Percentiles rank a stretch among this genome's conserved stretches.
Conservation (phyloP, 768 basidiomycete genomes). For the Dacryopinax spathularia region DNA sequence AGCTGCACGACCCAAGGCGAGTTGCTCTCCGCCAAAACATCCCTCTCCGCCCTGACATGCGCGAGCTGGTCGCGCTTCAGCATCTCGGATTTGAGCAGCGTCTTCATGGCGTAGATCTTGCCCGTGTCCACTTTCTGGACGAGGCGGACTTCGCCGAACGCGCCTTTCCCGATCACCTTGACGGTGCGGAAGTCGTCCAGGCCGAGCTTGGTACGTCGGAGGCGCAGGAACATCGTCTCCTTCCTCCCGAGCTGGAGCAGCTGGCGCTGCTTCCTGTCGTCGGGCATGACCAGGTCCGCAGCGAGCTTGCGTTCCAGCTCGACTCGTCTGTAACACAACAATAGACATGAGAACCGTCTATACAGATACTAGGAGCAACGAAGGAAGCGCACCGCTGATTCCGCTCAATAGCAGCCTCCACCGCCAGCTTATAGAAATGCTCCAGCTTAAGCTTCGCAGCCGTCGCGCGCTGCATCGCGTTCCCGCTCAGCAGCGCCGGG, state of each 20-base stretch:
- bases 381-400: slow-evolving; percentile 55
- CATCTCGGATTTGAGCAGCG: slow-evolving; percentile 94
- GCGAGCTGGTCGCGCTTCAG: slow-evolving; percentile 99
- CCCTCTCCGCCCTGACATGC: slow-evolving; percentile 93
- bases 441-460: slow-evolving; percentile 90
- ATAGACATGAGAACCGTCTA: background rate
- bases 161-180: slow-evolving; percentile 97
- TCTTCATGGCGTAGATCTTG: slow-evolving; percentile 99
- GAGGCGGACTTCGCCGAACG: slow-evolving; percentile 93
- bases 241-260: slow-evolving; percentile 71
- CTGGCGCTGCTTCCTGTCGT: slow-evolving; percentile 77
- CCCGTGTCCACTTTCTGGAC: slow-evolving; percentile 95
- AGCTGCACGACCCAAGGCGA: slow-evolving; percentile 94
- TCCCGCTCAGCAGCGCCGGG: slow-evolving; percentile 59
- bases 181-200: slow-evolving; percentile 89
- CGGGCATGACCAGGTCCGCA: slow-evolving; percentile 50
- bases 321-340: slow-evolving; percentile 45
- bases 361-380: background rate
- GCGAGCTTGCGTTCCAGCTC: slow-evolving; percentile 73
- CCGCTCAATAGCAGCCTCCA: slow-evolving; percentile 86
- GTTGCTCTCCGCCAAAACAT: slow-evolving; percentile 89
- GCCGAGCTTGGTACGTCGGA: slow-evolving; percentile 78
- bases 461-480: slow-evolving; percentile 70
- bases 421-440: slow-evolving; percentile 91
- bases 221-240: slow-evolving; percentile 75